Evolutionary conservation across 2,329 filamentous ascomycete species (phyloP).

Genomic region (Botrytis deweyae): DNA sequence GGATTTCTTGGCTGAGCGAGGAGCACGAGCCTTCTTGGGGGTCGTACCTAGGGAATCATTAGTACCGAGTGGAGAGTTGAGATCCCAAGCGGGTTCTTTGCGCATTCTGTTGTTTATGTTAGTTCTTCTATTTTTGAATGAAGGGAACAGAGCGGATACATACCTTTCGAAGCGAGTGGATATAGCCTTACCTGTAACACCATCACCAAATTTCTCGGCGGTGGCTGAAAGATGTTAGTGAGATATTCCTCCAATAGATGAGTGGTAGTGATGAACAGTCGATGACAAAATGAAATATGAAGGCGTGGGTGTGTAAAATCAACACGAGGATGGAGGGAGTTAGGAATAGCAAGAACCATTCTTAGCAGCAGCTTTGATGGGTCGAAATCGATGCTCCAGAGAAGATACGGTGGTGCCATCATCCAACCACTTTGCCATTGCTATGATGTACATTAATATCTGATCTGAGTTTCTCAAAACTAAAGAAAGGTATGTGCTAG

Average conservation of each 20-base stretch:
- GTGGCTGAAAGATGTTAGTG: constrained; percentile 37
- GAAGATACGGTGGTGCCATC: constrained; percentile 32
- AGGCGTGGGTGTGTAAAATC: background rate
- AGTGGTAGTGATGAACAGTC: constrained; percentile 19
- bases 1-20: background rate
- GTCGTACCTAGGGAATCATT: constrained; percentile 18
- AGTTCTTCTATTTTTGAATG: background rate
- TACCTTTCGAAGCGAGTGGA: constrained; percentile 35
- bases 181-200: constrained; percentile 36
- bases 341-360: constrained; percentile 7
- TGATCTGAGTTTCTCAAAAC: background rate
- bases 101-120: constrained; percentile 19
- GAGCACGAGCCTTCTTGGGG: constrained; percentile 15
- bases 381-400: constrained; percentile 36
- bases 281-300: constrained; percentile 25
- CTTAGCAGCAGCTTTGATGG: constrained; percentile 35
- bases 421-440: constrained; percentile 31
- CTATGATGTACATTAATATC: constrained; percentile 30
- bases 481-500: constrained; percentile 19
- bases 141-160: background rate
- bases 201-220: constrained; percentile 33
- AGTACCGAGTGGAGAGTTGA: constrained; percentile 25
- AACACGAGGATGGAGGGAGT: background rate
- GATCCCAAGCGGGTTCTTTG: constrained; percentile 32
- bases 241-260: constrained; percentile 19